Conservation (phyloP, 2,329 filamentous ascomycete genomes). For the Aspergillus uvarum region DNA sequence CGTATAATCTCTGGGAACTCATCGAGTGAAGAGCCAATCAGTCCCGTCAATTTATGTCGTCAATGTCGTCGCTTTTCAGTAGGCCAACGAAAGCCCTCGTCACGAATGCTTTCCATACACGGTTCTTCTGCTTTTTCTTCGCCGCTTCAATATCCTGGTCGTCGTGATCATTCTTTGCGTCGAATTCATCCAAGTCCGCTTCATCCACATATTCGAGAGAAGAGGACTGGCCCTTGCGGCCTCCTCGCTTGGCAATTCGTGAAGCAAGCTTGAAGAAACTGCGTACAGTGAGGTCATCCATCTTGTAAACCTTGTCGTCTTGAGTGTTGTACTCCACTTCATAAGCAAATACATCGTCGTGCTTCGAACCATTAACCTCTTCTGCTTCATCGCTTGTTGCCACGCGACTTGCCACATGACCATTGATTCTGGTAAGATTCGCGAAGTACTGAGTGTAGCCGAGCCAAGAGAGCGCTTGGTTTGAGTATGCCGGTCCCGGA, state of each 20-base stretch:
- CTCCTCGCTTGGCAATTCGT: conserved; percentile 61
- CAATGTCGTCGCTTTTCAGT: conserved; percentile 64
- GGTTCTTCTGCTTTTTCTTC: conserved; percentile 50
- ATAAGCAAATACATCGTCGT: conserved; percentile 63
- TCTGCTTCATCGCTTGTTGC: conserved; percentile 28
- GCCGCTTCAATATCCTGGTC: conserved; percentile 28
- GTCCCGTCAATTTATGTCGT: conserved; percentile 29
- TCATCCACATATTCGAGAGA: conserved; percentile 9
- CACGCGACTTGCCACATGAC: conserved; percentile 53
- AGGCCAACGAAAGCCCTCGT: conserved; percentile 77
- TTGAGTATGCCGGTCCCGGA: conserved; percentile 86
- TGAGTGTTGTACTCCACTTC: conserved; percentile 85
- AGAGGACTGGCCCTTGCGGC: conserved; percentile 9
- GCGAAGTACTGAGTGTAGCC: conserved; percentile 90
- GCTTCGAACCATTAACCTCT: conserved; percentile 47
- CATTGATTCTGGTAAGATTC: conserved; percentile 88
- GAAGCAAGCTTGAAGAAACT: conserved; percentile 78
- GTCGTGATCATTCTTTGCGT: background rate
- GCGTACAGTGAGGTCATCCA: conserved; percentile 80
- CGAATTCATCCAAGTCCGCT: background rate
- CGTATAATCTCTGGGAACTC: background rate
- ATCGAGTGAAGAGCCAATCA: background rate
- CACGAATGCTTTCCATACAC: conserved; percentile 76
- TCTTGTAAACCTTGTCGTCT: conserved; percentile 69
- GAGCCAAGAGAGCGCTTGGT: conserved; percentile 74